Conservation (phyloP, 2,329 filamentous ascomycete species). For the Pseudogymnoascus sp. region DNA sequence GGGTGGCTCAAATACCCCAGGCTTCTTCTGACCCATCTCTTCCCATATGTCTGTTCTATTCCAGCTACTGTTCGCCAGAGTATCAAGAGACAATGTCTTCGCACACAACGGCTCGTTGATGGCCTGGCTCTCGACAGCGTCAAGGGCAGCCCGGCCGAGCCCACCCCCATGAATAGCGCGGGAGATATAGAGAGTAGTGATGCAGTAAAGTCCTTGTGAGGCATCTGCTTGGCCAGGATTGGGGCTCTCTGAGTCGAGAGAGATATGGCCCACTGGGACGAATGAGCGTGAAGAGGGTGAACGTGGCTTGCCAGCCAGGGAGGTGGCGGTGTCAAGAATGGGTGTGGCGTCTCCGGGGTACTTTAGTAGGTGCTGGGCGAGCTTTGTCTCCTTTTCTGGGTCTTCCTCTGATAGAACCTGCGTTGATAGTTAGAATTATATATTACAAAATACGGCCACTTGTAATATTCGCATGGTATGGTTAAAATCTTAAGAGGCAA, state of each 20-base stretch:
- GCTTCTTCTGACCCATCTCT: neutral
- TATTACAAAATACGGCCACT: neutral
- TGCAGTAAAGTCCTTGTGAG: slow-evolving; percentile 18
- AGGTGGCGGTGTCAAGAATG: slow-evolving; percentile 17
- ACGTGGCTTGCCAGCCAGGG: slow-evolving; percentile 17
- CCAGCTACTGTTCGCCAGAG: slow-evolving; percentile 8
- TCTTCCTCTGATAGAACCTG: slow-evolving; percentile 16
- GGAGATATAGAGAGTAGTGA: slow-evolving; percentile 21
- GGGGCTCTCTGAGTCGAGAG: slow-evolving; percentile 14
- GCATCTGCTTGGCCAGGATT: slow-evolving; percentile 10
- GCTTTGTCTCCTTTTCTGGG: slow-evolving; percentile 13
- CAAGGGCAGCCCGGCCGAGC: slow-evolving; percentile 20
- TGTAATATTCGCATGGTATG: neutral
- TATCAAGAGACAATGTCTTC: slow-evolving; percentile 17
- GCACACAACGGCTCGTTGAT: slow-evolving; percentile 18
- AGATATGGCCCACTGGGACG: slow-evolving; percentile 23
- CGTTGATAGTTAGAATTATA: slow-evolving; percentile 6
- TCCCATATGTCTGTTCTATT: slow-evolving; percentile 5
- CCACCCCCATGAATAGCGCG: slow-evolving; percentile 20
- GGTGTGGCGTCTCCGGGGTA: slow-evolving; percentile 16
- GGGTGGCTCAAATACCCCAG: neutral
- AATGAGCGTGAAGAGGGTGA: slow-evolving; percentile 14
- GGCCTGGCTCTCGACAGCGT: slow-evolving; percentile 18
- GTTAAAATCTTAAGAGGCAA: neutral
- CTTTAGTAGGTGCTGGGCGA: slow-evolving; percentile 15